phyloP scores from a whole-genome alignment of 371 early-diverging fungal species.

The Mortierella sp. region DNA sequence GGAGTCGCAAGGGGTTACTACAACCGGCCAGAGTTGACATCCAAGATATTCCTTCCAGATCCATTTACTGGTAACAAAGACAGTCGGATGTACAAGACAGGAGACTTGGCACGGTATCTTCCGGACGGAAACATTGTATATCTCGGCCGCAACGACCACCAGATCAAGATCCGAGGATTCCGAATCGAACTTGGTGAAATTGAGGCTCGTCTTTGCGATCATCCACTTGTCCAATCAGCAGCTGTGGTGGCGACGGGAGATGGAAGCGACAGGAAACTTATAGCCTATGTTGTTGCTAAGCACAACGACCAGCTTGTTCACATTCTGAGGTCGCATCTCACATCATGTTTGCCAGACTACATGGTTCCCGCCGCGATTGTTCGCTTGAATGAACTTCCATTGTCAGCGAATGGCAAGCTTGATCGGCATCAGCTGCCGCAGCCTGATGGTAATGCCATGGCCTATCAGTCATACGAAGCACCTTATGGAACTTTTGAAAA shows the following conservation, averaged over 20 bases:
- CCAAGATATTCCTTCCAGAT: too few relatives aligned
- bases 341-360: slow-evolving; percentile 21
- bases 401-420: slow-evolving; percentile 22
- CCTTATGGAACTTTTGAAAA: slow-evolving; percentile 19
- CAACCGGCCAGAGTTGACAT: neutral
- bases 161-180: slow-evolving; percentile 59
- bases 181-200: slow-evolving; percentile 60
- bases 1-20: neutral
- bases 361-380: slow-evolving; percentile 38
- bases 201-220: slow-evolving; percentile 15
- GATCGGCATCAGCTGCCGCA: slow-evolving; percentile 24
- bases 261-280: slow-evolving; percentile 13
- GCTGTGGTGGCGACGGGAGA: slow-evolving; percentile 6
- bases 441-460: slow-evolving; percentile 3
- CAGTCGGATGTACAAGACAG: slow-evolving; percentile 54
- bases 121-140: slow-evolving; percentile 49
- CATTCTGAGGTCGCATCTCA: slow-evolving; percentile 7
- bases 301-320: slow-evolving; percentile 2
- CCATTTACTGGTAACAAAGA: slow-evolving; percentile 7
- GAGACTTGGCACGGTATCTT: slow-evolving; percentile 53
- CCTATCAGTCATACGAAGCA: slow-evolving; percentile 5
- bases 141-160: slow-evolving; percentile 45
- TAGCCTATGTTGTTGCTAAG: slow-evolving; percentile 19
- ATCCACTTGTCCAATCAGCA: slow-evolving; percentile 11
- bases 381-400: slow-evolving; percentile 11